Conservation (phyloP, 2,329 filamentous ascomycete genomes). For the Thielaviopsis populi region DNA sequence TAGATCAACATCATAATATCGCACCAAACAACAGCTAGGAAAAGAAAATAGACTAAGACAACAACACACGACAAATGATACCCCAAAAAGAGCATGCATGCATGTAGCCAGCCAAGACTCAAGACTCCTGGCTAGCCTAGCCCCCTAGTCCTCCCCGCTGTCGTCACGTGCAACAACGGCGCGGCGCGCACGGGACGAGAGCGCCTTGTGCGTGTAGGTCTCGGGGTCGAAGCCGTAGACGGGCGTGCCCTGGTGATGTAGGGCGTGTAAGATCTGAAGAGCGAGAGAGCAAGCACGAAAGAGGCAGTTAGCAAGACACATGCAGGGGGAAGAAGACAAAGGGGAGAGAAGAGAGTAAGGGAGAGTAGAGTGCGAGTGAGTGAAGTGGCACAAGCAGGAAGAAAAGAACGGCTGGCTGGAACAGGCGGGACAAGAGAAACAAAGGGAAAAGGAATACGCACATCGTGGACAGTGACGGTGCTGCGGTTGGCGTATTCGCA, state of each 20-base stretch:
- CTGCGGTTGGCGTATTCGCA: conserved; percentile 41
- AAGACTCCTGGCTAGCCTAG: too few species aligned
- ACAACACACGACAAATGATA: too few species aligned
- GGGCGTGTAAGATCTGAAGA: conserved; percentile 37
- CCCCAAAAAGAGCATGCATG: too few species aligned
- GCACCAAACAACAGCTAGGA: too few species aligned
- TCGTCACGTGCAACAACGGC: not conserved
- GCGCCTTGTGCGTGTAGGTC: conserved; percentile 21
- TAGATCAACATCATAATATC: too few species aligned
- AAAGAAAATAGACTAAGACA: too few species aligned
- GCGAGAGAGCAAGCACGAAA: not conserved
- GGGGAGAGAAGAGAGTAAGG: too few species aligned
- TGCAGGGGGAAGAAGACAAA: not conserved
- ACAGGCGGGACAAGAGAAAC: too few species aligned
- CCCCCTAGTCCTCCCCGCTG: not conserved
- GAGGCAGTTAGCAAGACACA: not conserved
- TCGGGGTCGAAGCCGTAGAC: conserved; percentile 44
- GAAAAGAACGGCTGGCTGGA: too few species aligned
- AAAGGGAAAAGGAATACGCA: conserved; percentile 25
- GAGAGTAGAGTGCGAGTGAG: too few species aligned
- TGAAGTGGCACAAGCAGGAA: too few species aligned
- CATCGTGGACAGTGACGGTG: conserved; percentile 48
- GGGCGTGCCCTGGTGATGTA: conserved; percentile 34
- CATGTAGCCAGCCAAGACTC: not conserved
- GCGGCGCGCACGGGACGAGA: conserved; percentile 13